Percentiles rank a stretch among this genome's conserved stretches.
Conservation (phyloP, 306 rosid species). For the Ormosia emarginata region DNA sequence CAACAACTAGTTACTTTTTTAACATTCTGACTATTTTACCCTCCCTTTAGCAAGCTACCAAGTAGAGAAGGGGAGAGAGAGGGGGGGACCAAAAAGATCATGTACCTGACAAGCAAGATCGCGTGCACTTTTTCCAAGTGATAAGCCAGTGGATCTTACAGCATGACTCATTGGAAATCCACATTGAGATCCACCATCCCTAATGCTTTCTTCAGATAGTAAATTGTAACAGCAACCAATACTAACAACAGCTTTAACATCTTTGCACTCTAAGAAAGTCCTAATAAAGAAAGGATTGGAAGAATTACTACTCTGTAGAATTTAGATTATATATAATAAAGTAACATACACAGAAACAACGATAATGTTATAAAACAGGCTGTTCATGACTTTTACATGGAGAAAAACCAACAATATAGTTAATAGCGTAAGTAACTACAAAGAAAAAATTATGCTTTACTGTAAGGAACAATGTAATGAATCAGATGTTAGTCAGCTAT, state of each 20-base stretch:
- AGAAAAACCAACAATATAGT: not conserved
- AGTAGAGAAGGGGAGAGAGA: not conserved
- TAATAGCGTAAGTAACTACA: not conserved
- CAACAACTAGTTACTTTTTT: not conserved
- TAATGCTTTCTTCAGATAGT: conserved; percentile 62
- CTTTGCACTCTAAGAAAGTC: conserved; percentile 73
- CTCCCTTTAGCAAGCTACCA: not conserved
- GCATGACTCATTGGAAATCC: conserved; percentile 87
- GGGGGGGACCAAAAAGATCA: not conserved
- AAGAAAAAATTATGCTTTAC: not conserved
- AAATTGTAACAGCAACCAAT: conserved; percentile 94
- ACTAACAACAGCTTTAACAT: conserved; percentile 83
- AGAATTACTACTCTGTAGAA: conserved; percentile 18
- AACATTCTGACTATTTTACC: not conserved
- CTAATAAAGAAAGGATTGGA: conserved; percentile 36
- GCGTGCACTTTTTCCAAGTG: conserved; percentile 74
- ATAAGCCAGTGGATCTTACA: conserved; percentile 53
- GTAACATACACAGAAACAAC: not conserved
- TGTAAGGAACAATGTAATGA: not conserved
- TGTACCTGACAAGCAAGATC: conserved; percentile 97
- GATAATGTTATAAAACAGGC: not conserved
- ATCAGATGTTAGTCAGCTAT: not conserved
- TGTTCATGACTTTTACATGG: not conserved
- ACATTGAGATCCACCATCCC: conserved; percentile 41
- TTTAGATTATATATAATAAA: not conserved